These are phyloP conservation scores for Chalaropsis ovoidea DNA, from an alignment of 2,329 filamentous ascomycete species.

Conservation along the genomic window DNA sequence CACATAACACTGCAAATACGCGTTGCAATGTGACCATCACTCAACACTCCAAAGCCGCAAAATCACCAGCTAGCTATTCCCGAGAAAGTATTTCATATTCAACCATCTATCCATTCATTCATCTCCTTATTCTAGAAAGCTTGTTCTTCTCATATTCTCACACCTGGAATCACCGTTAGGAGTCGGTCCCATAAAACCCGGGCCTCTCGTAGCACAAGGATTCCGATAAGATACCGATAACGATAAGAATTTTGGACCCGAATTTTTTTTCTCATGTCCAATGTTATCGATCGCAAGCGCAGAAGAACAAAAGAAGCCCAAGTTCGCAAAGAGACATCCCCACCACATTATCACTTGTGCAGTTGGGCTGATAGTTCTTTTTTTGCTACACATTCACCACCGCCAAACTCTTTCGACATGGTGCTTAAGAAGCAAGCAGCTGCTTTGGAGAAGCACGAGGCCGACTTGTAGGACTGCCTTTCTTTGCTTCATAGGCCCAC, in stretches of 20 bases:
- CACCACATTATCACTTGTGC: background rate
- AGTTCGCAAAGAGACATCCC: slow-evolving; percentile 5
- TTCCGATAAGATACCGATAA: slow-evolving; percentile 23
- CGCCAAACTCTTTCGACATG: slow-evolving; percentile 39
- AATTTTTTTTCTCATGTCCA: slow-evolving; percentile 20
- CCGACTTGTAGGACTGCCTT: slow-evolving; percentile 60
- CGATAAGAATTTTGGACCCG: slow-evolving; percentile 17
- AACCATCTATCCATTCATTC: too few species aligned
- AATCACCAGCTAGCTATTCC: too few species aligned
- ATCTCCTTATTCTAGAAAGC: too few species aligned
- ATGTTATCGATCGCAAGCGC: slow-evolving; percentile 5
- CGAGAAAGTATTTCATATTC: too few species aligned
- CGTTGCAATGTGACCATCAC: too few species aligned
- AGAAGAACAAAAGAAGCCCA: background rate
- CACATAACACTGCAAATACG: too few species aligned
- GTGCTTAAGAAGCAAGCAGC: slow-evolving; percentile 74
- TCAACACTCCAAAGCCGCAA: too few species aligned
- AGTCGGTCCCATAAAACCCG: too few species aligned
- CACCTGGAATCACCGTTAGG: too few species aligned
- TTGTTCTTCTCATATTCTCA: too few species aligned
- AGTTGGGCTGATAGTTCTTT: background rate
- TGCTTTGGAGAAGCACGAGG: slow-evolving; percentile 90
- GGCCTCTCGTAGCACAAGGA: too few species aligned
- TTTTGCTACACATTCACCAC: background rate
- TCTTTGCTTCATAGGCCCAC: background rate